Conservation (phyloP, 306 rosid species). For the Sicyos baderoa region DNA sequence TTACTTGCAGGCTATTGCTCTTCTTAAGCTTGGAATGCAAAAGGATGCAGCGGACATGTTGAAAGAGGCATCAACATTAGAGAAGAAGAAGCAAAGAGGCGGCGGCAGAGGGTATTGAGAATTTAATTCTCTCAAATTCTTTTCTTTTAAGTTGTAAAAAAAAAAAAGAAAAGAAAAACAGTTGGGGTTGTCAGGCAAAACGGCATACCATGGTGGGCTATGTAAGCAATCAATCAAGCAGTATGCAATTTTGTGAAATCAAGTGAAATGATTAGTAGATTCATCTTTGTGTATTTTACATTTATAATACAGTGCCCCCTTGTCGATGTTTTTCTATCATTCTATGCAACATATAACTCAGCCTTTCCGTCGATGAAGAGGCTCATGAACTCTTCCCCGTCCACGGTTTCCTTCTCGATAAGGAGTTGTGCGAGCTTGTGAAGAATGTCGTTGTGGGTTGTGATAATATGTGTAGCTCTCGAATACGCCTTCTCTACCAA, state of each 20-base stretch:
- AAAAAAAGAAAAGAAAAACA: too few species aligned
- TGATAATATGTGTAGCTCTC: conserved; percentile 62
- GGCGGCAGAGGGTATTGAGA: conserved; percentile 34
- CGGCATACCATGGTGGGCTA: conserved; percentile 2
- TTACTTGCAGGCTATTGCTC: conserved; percentile 81
- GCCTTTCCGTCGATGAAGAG: conserved; percentile 90
- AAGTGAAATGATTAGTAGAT: conserved; percentile 46
- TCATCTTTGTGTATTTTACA: conserved; percentile 25
- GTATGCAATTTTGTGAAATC: conserved; percentile 18
- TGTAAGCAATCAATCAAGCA: conserved; percentile 21
- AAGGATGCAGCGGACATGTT: conserved; percentile 68
- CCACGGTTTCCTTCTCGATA: conserved; percentile 90
- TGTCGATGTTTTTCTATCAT: background rate
- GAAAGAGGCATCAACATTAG: conserved; percentile 56
- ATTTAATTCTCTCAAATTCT: background rate
- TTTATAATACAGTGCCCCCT: conserved; percentile 30
- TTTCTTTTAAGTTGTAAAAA: conserved; percentile 1
- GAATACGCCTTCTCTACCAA: conserved; percentile 76
- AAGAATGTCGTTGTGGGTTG: conserved; percentile 85
- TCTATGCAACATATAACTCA: conserved; percentile 50
- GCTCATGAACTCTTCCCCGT: conserved; percentile 93
- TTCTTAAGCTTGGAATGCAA: conserved; percentile 64
- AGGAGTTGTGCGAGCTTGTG: conserved; percentile 90
- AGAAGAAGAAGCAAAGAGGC: conserved; percentile 47
- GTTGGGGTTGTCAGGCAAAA: conserved; percentile 5